Evolutionary conservation across 2,329 filamentous ascomycete species (phyloP).

Genomic region (Penicillium sp.): DNA sequence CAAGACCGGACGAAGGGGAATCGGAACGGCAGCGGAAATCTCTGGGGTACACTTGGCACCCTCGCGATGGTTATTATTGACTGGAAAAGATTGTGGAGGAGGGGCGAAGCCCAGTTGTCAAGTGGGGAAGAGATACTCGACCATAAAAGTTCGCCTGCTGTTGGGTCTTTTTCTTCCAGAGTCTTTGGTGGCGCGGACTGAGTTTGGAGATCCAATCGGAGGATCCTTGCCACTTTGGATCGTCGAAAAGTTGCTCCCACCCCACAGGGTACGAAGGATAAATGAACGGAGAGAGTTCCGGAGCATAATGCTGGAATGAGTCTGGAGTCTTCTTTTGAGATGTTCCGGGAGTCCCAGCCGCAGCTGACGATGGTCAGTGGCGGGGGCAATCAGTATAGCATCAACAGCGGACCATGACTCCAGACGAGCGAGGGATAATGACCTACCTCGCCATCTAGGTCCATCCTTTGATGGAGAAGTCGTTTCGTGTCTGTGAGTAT

Average conservation of each 20-base stretch:
- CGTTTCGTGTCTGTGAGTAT: no score
- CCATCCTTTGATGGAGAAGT: no score
- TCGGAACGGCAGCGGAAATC: constrained; percentile 13
- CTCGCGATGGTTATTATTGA: constrained; percentile 9
- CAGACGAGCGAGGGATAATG: background rate
- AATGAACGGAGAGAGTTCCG: background rate
- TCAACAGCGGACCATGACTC: background rate
- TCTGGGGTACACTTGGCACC: constrained; percentile 18
- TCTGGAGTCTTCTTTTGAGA: background rate
- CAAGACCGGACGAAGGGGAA: constrained; percentile 20
- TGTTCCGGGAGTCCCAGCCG: background rate
- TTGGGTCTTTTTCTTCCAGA: background rate
- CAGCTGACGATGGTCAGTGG: background rate
- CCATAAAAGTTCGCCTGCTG: background rate
- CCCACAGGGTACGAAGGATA: background rate
- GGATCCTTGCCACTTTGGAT: constrained; percentile 1
- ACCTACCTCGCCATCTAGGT: background rate
- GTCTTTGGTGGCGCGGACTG: constrained; percentile 3
- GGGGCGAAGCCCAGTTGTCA: constrained; percentile 11
- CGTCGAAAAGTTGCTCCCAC: background rate
- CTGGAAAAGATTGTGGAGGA: background rate
- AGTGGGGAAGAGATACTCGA: background rate
- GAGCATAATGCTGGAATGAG: background rate
- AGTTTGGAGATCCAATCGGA: background rate
- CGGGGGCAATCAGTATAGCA: background rate